Conservation (phyloP, 2,329 filamentous ascomycete species). For the Pseudogymnoascus sp. region DNA sequence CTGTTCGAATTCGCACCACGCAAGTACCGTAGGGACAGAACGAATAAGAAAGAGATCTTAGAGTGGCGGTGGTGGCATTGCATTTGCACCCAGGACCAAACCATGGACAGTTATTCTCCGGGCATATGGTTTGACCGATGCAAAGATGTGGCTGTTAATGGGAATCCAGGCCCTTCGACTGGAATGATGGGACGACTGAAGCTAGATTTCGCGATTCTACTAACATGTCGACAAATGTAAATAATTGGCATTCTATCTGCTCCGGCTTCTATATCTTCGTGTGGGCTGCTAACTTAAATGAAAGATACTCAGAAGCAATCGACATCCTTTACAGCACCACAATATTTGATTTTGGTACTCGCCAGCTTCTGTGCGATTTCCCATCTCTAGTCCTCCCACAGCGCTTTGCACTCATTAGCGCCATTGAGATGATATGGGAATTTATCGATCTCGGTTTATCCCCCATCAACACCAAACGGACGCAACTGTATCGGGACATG, state of each 20-base stretch:
- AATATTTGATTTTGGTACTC: conserved; percentile 23
- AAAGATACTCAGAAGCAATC: conserved; percentile 22
- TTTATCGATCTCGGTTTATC: conserved; percentile 4
- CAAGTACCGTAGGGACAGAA: conserved; percentile 13
- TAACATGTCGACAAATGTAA: conserved; percentile 19
- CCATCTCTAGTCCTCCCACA: conserved; percentile 19
- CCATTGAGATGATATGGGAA: conserved; percentile 19
- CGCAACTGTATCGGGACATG: background rate
- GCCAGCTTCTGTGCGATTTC: conserved; percentile 21
- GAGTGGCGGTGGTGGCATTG: conserved; percentile 19
- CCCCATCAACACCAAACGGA: background rate
- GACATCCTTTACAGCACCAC: conserved; percentile 22
- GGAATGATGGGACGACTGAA: conserved; percentile 18
- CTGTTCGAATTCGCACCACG: conserved; percentile 6
- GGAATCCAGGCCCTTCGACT: conserved; percentile 8
- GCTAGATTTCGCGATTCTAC: conserved; percentile 18
- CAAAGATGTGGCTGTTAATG: conserved; percentile 12
- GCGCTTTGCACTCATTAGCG: conserved; percentile 21
- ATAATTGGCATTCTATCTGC: background rate
- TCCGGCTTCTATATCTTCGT: too few species aligned
- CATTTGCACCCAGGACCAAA: conserved; percentile 16
- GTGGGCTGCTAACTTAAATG: background rate
- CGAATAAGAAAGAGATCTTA: conserved; percentile 16
- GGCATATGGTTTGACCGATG: conserved; percentile 18
- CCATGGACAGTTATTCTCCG: conserved; percentile 12